Conservation (phyloP, 768 basidiomycete species). For the Termitomyces sp. region DNA sequence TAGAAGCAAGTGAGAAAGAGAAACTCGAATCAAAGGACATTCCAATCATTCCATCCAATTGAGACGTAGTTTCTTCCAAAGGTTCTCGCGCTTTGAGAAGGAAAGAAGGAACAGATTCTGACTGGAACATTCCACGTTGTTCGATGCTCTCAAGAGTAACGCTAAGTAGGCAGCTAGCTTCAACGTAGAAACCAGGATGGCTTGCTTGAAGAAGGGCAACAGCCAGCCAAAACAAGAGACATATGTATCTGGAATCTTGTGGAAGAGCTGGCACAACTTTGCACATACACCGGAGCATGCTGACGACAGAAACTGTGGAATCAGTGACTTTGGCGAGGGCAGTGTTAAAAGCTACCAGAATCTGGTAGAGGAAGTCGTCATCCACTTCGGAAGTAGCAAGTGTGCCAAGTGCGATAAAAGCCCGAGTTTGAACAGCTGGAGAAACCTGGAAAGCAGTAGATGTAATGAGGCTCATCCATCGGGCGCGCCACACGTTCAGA, state of each 20-base stretch:
- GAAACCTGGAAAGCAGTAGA: conserved; percentile 89
- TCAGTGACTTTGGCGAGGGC: conserved; percentile 67
- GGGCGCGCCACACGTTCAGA: conserved; percentile 84
- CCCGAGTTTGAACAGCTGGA: conserved; percentile 81
- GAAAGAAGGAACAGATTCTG: conserved; percentile 44
- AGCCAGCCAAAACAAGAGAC: conserved; percentile 82
- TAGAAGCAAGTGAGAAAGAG: conserved; percentile 76
- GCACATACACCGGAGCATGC: conserved; percentile 85
- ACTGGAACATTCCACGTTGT: conserved; percentile 51
- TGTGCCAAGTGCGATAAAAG: conserved; percentile 79
- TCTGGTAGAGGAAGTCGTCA: conserved; percentile 90
- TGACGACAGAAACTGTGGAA: conserved; percentile 64
- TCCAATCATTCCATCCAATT: conserved; percentile 68
- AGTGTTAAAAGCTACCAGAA: conserved; percentile 79
- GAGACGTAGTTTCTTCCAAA: conserved; percentile 63
- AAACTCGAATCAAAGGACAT: conserved; percentile 76
- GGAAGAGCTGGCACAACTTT: conserved; percentile 70
- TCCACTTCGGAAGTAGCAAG: conserved; percentile 84
- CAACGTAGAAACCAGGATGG: conserved; percentile 61
- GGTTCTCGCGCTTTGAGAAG: conserved; percentile 60
- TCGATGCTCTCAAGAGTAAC: conserved; percentile 64
- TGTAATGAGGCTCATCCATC: conserved; percentile 89
- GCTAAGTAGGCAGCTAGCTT: conserved; percentile 64
- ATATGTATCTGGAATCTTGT: conserved; percentile 65
- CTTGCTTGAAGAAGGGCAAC: conserved; percentile 79